Evolutionary conservation across 768 basidiomycete genomes (phyloP).

Genomic region (Mycena galericulata): DNA sequence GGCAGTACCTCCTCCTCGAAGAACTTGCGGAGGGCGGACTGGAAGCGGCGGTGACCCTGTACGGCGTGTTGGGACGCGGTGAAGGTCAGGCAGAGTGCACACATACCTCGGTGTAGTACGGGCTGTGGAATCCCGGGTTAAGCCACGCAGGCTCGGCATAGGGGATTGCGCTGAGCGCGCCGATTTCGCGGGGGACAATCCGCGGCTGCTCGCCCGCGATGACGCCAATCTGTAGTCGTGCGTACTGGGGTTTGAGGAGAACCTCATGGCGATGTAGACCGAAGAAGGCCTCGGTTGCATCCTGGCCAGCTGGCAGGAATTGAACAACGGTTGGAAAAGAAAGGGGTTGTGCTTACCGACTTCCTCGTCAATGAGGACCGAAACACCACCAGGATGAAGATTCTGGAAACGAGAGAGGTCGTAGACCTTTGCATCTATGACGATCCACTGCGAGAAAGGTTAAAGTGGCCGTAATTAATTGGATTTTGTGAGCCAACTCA

Average conservation of each 20-base stretch:
- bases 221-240: slow-evolving; percentile 79
- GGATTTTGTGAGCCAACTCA: too few species aligned
- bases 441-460: slow-evolving; percentile 71
- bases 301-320: slow-evolving; percentile 75
- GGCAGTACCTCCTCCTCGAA: slow-evolving; percentile 75
- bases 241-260: slow-evolving; percentile 78
- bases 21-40: slow-evolving; percentile 74
- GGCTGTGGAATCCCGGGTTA: slow-evolving; percentile 74
- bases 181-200: slow-evolving; percentile 62
- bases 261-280: slow-evolving; percentile 91
- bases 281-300: slow-evolving; percentile 90
- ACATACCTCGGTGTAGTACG: slow-evolving; percentile 73
- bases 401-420: slow-evolving; percentile 77
- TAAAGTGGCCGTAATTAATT: background rate
- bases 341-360: slow-evolving; percentile 65
- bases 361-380: slow-evolving; percentile 73
- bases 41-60: slow-evolving; percentile 70
- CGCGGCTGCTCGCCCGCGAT: slow-evolving; percentile 71
- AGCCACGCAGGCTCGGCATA: slow-evolving; percentile 93
- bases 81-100: slow-evolving; percentile 44
- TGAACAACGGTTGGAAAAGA: slow-evolving; percentile 77
- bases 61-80: slow-evolving; percentile 37
- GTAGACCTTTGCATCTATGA: slow-evolving; percentile 80
- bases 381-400: slow-evolving; percentile 80
- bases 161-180: slow-evolving; percentile 79